Conservation (phyloP, 2,329 filamentous ascomycete genomes). For the Fusarium verrucosum region DNA sequence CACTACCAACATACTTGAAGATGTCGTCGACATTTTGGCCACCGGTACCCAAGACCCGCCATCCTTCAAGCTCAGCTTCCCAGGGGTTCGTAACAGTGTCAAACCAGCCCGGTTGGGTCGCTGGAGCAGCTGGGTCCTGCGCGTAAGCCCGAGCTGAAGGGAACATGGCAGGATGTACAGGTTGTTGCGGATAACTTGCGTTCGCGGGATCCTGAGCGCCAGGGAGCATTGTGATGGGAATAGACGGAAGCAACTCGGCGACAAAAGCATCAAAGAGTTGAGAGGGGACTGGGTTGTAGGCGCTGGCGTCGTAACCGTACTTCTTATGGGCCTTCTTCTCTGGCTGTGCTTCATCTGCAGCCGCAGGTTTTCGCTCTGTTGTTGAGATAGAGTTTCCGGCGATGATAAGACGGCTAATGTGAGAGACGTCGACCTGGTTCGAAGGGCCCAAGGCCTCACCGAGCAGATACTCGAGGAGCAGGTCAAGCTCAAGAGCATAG, state of each 20-base stretch:
- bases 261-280: conserved; percentile 87
- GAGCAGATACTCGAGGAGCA: conserved; percentile 87
- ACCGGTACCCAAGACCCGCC: conserved; percentile 84
- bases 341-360: conserved; percentile 48
- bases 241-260: conserved; percentile 79
- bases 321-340: conserved; percentile 72
- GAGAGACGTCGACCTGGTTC: conserved; percentile 67
- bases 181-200: conserved; percentile 88
- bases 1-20: conserved; percentile 85
- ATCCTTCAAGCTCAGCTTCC: conserved; percentile 90
- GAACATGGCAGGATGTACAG: conserved; percentile 92
- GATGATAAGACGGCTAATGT: conserved; percentile 86
- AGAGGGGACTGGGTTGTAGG: conserved; percentile 88
- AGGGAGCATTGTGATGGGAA: conserved; percentile 89
- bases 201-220: conserved; percentile 89
- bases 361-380: conserved; percentile 49
- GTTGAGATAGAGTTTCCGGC: conserved; percentile 92
- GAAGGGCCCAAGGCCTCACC: conserved; percentile 76
- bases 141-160: conserved; percentile 76
- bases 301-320: conserved; percentile 90
- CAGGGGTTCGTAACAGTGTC: conserved; percentile 93
- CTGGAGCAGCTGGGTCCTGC: conserved; percentile 53
- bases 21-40: conserved; percentile 96
- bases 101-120: conserved; percentile 73
- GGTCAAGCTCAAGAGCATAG: conserved; percentile 76